phyloP scores from a whole-genome alignment of 2,329 filamentous ascomycete genomes.

The Exophiala dermatitidis region DNA sequence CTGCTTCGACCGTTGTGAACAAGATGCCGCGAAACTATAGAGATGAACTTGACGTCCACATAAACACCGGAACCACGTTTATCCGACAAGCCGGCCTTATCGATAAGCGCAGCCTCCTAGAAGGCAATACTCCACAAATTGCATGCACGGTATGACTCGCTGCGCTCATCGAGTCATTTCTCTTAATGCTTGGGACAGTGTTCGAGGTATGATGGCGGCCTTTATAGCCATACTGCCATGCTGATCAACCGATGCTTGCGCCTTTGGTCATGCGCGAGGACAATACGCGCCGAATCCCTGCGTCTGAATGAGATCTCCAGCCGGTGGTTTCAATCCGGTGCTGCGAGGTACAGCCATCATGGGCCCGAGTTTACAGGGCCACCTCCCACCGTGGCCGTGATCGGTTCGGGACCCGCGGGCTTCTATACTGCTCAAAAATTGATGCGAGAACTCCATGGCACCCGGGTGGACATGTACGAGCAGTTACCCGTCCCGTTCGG shows the following conservation, averaged over 20 bases:
- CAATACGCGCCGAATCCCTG: not conserved
- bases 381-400: conserved; percentile 71
- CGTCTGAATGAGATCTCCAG: not conserved
- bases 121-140: not conserved
- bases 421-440: conserved; percentile 90
- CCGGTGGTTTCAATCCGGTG: not conserved
- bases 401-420: conserved; percentile 89
- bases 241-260: conserved; percentile 14
- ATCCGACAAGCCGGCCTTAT: not conserved
- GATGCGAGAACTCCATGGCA: conserved; percentile 64
- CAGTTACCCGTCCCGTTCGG: conserved; percentile 87
- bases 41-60: not conserved
- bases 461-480: conserved; percentile 91
- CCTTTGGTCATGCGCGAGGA: conserved; percentile 6
- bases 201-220: conserved; percentile 10
- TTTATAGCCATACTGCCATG: conserved; percentile 5
- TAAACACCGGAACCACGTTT: not conserved
- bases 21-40: not conserved
- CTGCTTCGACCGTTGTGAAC: not conserved
- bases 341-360: conserved; percentile 4
- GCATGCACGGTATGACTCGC: no score
- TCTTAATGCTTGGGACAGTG: not conserved
- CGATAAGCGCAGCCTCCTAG: not conserved
- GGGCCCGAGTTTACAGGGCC: conserved; percentile 31
- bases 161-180: no score